Evolutionary conservation across 75 land plant species (phyloP), one percentile per base, ranked within the genome.

Genomic region (Chamaecyparis obtusa): DNA sequence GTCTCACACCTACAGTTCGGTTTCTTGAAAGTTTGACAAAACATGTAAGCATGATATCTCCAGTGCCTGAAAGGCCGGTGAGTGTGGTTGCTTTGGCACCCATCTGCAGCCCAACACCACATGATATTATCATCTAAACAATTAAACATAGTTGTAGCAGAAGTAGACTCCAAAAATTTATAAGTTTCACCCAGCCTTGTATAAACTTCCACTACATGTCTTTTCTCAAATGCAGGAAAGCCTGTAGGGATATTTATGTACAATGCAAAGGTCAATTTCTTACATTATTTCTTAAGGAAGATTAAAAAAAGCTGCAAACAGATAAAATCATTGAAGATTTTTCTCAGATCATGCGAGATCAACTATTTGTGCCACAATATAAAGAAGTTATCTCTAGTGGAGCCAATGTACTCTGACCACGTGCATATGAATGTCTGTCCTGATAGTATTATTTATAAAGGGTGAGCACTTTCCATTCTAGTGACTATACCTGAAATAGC

Each of bases 21-120:
- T 97, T 97, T 88, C 99, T 90, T 81, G 97, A 96, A 46, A 97
- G 94, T 88, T 86, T 95, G 13, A 97, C 97, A 88, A 97, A 97
- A 88, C 99, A 97, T 8, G 99, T 97, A 60, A 97, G 96, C 99
- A 97, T 97, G 17, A 97, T 97, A 87, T 97, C 99, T 33, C 99
- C 99, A 39, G 94, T 91, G 27, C 99, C 99, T 24, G 99, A 96
- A 56, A 97, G 86, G 54, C 99, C 99, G 27, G 94, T 92, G 27
- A 97, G 90, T 54, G 99, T 97, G 67, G 96, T 90, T 44, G 99
- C 86, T 85, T 97, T 97, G 36, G 96, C 99, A 54, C 99, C 99
- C 99, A 97, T 97, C 99, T 95, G 39, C 60, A 88, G 86, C 69
- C 44, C 80, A 43, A 85, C n/a, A 35, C 44, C 86, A 85, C 16